Evolutionary conservation across 2,329 filamentous ascomycete species (phyloP).

Genomic region (Sporothrix luriei): DNA sequence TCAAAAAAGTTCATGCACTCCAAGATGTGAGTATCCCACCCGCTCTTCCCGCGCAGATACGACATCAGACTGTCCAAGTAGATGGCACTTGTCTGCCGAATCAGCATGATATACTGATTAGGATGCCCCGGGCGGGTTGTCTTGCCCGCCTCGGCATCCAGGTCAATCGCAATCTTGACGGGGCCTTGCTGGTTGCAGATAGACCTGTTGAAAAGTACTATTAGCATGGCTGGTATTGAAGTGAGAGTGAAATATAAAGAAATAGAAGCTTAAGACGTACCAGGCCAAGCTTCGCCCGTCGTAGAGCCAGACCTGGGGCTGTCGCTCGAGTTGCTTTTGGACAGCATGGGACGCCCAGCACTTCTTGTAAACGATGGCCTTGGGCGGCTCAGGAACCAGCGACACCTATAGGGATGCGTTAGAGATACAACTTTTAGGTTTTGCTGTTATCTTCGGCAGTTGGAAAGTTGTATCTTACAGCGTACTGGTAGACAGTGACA

Average conservation of each 20-base stretch:
- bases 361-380: constrained; percentile 68
- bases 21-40: constrained; percentile 68
- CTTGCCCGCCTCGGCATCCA: constrained; percentile 64
- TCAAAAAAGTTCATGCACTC: constrained; percentile 88
- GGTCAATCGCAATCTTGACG: constrained; percentile 64
- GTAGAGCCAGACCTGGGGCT: constrained; percentile 64
- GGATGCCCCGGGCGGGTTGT: constrained; percentile 41
- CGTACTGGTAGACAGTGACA: constrained; percentile 73
- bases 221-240: neutral
- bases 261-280: constrained; percentile 50
- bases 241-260: constrained; percentile 19
- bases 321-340: constrained; percentile 55
- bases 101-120: constrained; percentile 61
- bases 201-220: constrained; percentile 40
- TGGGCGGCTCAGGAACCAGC: constrained; percentile 64
- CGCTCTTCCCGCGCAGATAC: constrained; percentile 64
- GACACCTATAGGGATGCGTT: constrained; percentile 56
- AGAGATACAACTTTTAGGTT: neutral
- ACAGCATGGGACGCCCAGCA: constrained; percentile 71
- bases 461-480: constrained; percentile 59
- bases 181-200: constrained; percentile 48
- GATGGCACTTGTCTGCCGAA: constrained; percentile 68
- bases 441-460: neutral
- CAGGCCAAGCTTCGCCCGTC: constrained; percentile 87
- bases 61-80: constrained; percentile 65